Percentiles rank a stretch among this genome's conserved stretches.
Evolutionary conservation across 495 filamentous ascomycete genomes (phyloP).

Genomic region (Aspergillus avenaceus): DNA sequence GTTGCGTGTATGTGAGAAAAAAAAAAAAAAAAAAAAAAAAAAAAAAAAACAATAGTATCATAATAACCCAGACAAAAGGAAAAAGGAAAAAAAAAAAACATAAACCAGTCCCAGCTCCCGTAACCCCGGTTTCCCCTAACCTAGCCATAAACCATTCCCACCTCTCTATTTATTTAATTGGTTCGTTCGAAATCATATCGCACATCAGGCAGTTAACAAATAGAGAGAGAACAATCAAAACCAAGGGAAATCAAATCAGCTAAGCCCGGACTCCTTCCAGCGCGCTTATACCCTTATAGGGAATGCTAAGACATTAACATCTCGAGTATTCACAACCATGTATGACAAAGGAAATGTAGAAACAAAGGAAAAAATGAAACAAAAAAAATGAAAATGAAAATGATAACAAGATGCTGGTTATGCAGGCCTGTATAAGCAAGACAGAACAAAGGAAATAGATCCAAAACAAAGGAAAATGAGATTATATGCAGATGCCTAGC

Average conservation of each 20-base stretch:
- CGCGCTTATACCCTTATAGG: conserved; percentile 20
- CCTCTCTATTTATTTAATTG: conserved; percentile 13
- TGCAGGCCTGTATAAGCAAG: neutral
- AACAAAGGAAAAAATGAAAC: conserved; percentile 19
- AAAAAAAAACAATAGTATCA: neutral
- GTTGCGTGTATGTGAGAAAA: neutral
- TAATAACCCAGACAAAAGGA: conserved; percentile 3
- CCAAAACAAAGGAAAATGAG: conserved; percentile 13
- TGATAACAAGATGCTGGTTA: conserved; percentile 5
- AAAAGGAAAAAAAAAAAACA: conserved; percentile 5
- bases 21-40: neutral
- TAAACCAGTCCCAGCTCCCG: neutral
- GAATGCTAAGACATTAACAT: conserved; percentile 18
- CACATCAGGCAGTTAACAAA: conserved; percentile 16
- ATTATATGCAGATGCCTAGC: neutral
- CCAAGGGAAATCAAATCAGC: conserved; percentile 21
- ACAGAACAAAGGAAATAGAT: conserved; percentile 15
- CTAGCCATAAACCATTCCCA: conserved; percentile 9
- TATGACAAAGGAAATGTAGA: conserved; percentile 18
- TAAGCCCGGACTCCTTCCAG: conserved; percentile 33
- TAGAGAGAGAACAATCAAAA: conserved; percentile 14
- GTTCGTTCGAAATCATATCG: conserved; percentile 17
- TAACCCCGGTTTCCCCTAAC: conserved; percentile 6
- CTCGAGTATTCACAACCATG: conserved; percentile 23
- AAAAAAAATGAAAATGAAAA: conserved; percentile 1